Evolutionary conservation across 2,329 filamentous ascomycete species (phyloP).

Genomic region (Botrytis sinoallii): DNA sequence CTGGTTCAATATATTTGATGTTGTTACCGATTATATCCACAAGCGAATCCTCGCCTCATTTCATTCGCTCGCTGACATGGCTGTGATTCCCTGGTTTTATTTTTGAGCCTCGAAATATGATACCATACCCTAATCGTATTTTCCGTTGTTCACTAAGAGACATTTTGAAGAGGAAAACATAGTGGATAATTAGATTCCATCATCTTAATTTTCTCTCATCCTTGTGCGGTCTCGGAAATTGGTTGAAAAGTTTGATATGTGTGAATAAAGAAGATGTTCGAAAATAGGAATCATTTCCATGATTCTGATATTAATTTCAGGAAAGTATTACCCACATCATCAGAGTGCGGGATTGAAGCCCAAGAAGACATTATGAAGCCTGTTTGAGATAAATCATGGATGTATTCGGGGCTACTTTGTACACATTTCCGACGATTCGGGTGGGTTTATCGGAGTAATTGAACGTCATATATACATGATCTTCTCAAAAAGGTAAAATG

Average conservation of each 20-base stretch:
- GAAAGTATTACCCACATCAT: no score
- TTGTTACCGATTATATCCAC: background rate
- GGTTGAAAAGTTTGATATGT: background rate
- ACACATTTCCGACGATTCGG: background rate
- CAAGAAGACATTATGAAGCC: background rate
- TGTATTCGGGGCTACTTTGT: background rate
- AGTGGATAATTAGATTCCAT: background rate
- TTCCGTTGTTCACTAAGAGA: no score
- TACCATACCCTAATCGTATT: fast-evolving
- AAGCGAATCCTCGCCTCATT: background rate
- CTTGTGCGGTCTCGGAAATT: background rate
- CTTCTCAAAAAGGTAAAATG: background rate
- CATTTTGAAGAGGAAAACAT: background rate
- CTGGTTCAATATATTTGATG: no score
- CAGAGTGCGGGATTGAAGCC: background rate
- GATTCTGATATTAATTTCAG: fast-evolving
- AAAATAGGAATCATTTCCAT: background rate
- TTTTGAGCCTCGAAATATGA: background rate
- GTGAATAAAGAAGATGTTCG: background rate
- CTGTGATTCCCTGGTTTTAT: background rate
- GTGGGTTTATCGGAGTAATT: background rate
- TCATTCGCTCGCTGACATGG: background rate
- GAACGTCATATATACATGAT: background rate
- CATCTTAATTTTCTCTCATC: background rate
- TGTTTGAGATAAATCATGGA: background rate